Base-by-base conservation (phyloP, 192 early-diverging fungal species). In the Dispira parvispora region DNA sequence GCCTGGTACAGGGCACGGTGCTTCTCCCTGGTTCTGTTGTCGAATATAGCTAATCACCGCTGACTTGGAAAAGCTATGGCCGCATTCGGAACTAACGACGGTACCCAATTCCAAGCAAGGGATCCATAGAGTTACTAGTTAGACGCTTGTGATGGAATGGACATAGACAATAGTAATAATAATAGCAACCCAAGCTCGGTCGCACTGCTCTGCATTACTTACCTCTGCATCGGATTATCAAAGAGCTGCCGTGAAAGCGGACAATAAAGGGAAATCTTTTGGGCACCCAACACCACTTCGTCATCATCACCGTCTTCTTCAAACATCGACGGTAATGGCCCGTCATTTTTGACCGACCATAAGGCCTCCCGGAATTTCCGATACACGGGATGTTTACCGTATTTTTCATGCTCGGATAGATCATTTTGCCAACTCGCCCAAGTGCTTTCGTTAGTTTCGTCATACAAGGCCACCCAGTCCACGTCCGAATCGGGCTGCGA, bases 181-280 rank as follows among this genome's bases (percentile, higher is more conserved):
- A n/a, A n/a, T n/a, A n/a, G n/a, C n/a, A n/a, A n/a, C n/a, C n/a
- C n/a, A n/a, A n/a, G n/a, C n/a, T n/a, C n/a, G 18, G 11, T 46
- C 46, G 46, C 18, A 46, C 18, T 46, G 46, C 46, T 18, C 46
- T 12, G 46, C 46, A 46, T 46, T 18, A 46, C 46, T 18, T 28
- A 57, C 55, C 55, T 57, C 23, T 57, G 27, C 8, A 57, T 38
- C 9, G 55, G 55, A 16, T 21, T 23, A 10, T 57, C 11, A 57
- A 57, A 57, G 27, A 57, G 23, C 26, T 57, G 55, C 6, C 55
- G 28, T 26, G 55, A 42, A 42, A 57, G 55, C 23, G 55, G 55
- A 38, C 55, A 57, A 11, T 12, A 16, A 11, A 57, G 55, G 14
- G 55, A 57, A 4, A 57, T 38, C 20, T 16, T 13, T n/a, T 32